Evolutionary conservation across 495 filamentous ascomycete species (phyloP), one percentile per base, ranked within the genome.

Genomic region (Niebla homalea): DNA sequence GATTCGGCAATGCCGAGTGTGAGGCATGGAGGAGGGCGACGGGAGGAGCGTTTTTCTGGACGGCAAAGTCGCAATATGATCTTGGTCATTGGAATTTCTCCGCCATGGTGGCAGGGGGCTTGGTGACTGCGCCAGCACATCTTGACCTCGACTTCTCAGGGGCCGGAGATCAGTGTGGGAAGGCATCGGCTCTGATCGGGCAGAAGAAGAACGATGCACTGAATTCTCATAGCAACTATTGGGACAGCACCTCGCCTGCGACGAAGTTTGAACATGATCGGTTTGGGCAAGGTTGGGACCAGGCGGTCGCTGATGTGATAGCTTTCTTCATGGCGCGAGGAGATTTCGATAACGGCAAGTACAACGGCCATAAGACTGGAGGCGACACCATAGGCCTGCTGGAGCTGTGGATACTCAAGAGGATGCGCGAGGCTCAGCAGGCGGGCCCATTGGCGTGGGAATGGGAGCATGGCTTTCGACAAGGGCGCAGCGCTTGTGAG

Each of bases 1-100:
- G 58, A 21, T 79, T 80, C 51, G 74, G 74, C 25, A 60, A 65
- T 32, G 65, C 62, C 2, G 66, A 79, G 53, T 63, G 55, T 36
- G 53, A 59, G 18, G 62, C 59, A 36, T 79, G 67, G 64, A 64
- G 69, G 48, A 35, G 62, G 16, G 58, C 61, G n/a, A 55, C 67
- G 7, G 70, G 69, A 35, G 76, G 72, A 15, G 58, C 61, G 4
- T 74, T 66, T 44, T 78, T 78, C 59, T 78, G 72, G 69, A 76
- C 73, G 0, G 71, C 62, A 35, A 75, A 73, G 49, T 75, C 77
- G 70, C 62, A 72, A 53, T 71, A 70, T 63, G 65, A 65, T 49
- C 74, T 73, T 32, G 76, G 73, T 11, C 71, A 71, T 55, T 78
- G 75, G 76, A 71, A 72, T 19, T 75, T 78, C 54, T 52, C 59